These are phyloP conservation scores for Eragrostis tef DNA, from an alignment of 202 grass and related monocot genomes.

Conservation along the genomic window DNA sequence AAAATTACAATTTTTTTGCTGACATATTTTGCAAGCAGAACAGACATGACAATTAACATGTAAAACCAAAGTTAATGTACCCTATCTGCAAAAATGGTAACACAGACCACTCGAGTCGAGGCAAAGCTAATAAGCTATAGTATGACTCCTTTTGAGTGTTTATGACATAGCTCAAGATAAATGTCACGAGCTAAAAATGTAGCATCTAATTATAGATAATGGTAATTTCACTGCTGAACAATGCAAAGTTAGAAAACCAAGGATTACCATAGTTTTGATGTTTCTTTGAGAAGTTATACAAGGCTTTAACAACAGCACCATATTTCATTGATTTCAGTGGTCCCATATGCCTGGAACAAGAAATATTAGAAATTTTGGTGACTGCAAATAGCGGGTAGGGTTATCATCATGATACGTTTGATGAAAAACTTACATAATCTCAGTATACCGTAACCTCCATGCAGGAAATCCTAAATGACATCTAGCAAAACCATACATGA, in stretches of 20 bases:
- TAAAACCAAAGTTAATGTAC: conserved; percentile 3
- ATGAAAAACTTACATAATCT: conserved; percentile 79
- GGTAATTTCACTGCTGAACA: neutral
- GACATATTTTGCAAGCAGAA: neutral
- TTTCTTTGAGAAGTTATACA: conserved; percentile 91
- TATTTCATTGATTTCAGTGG: conserved; percentile 70
- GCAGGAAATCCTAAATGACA: conserved; percentile 96
- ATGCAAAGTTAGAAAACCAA: conserved; percentile 23
- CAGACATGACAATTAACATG: neutral
- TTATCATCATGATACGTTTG: neutral
- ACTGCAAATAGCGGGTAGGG: conserved; percentile 28
- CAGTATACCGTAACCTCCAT: conserved; percentile 94
- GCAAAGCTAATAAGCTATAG: neutral
- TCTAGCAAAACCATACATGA: conserved; percentile 81
- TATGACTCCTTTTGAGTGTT: neutral
- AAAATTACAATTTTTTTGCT: neutral
- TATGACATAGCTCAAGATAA: conserved; percentile 26
- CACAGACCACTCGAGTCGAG: neutral
- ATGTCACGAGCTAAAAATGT: conserved; percentile 8
- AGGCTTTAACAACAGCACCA: conserved; percentile 70
- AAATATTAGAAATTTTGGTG: neutral
- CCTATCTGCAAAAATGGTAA: neutral
- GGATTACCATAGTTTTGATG: conserved; percentile 87
- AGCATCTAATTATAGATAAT: conserved; percentile 1
- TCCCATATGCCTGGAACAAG: conserved; percentile 85